Conservation (phyloP, 352 stramenopile species). For the Hyaloperonospora brassicae region DNA sequence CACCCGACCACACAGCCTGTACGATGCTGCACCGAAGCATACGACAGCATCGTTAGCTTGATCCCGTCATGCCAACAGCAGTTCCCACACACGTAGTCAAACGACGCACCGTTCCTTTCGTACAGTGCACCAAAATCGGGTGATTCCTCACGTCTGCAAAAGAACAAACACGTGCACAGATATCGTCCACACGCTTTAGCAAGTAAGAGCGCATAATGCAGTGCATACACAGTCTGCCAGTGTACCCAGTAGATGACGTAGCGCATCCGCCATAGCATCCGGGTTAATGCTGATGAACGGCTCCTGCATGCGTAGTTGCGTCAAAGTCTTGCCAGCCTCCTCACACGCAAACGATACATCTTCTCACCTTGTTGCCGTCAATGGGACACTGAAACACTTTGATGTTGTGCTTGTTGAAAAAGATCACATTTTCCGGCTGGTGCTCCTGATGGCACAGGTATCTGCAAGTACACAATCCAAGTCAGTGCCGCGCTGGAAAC, state of each 20-base stretch:
- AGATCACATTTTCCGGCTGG: slow-evolving; percentile 68
- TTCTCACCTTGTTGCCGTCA: slow-evolving; percentile 71
- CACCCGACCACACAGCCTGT: slow-evolving; percentile 82
- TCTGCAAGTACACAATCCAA: slow-evolving; percentile 19
- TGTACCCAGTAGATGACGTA: slow-evolving; percentile 70
- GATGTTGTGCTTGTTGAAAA: slow-evolving; percentile 79
- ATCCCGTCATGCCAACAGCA: neutral
- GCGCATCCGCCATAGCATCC: slow-evolving; percentile 65
- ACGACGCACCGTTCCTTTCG: slow-evolving; percentile 70
- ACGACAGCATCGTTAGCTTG: neutral
- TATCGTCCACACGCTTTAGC: slow-evolving; percentile 7
- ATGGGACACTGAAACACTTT: slow-evolving; percentile 80
- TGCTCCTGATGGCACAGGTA: slow-evolving; percentile 82
- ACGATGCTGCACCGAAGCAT: slow-evolving; percentile 40
- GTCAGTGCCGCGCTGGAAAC: neutral
- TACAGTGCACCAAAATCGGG: slow-evolving; percentile 83
- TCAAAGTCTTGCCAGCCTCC: neutral
- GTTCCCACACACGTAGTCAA: neutral
- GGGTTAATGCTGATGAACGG: slow-evolving; percentile 86
- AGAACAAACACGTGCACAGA: neutral
- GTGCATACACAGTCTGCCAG: neutral
- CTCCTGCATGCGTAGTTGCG: slow-evolving; percentile 34
- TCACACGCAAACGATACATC: neutral
- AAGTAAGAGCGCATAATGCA: neutral
- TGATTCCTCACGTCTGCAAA: slow-evolving; percentile 72